Evolutionary conservation across 2,329 filamentous ascomycete species (phyloP).

Genomic region (Colletotrichum liaoningense): DNA sequence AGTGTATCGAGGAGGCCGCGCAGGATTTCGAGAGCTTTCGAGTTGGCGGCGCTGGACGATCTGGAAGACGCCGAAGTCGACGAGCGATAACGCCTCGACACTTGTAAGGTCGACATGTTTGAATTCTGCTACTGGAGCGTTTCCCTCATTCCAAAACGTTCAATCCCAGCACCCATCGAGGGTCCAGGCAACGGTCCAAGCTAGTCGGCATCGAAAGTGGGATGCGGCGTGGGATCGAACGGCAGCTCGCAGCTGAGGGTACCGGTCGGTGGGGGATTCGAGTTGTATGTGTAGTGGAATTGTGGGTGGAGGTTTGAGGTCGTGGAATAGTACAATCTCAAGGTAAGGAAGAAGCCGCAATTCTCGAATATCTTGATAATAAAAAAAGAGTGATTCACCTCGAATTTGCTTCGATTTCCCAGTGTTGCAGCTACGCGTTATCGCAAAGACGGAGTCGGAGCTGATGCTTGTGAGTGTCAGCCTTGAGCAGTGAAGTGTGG

Average conservation of each 20-base stretch:
- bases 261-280: not conserved
- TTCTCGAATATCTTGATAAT: conserved; percentile 43
- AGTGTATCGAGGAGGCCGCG: conserved; percentile 64
- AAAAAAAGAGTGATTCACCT: not conserved
- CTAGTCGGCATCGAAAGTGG: conserved; percentile 35
- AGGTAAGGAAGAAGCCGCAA: conserved; percentile 32
- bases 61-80: conserved; percentile 71
- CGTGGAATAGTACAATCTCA: not conserved
- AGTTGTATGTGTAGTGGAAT: not conserved
- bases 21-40: conserved; percentile 71
- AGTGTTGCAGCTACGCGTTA: not conserved
- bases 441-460: conserved; percentile 20
- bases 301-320: not conserved
- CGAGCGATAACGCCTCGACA: conserved; percentile 67
- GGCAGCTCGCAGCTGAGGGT: conserved; percentile 22
- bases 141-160: conserved; percentile 35
- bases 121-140: conserved; percentile 19
- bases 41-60: conserved; percentile 64
- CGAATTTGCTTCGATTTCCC: not conserved
- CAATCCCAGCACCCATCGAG: conserved; percentile 47
- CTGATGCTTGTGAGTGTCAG: conserved; percentile 30
- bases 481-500: conserved; percentile 32
- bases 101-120: conserved; percentile 60
- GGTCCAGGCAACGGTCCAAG: conserved; percentile 41
- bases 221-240: conserved; percentile 7